phyloP scores from a whole-genome alignment of 345 rosid genomes.

The Populus davidiana region DNA sequence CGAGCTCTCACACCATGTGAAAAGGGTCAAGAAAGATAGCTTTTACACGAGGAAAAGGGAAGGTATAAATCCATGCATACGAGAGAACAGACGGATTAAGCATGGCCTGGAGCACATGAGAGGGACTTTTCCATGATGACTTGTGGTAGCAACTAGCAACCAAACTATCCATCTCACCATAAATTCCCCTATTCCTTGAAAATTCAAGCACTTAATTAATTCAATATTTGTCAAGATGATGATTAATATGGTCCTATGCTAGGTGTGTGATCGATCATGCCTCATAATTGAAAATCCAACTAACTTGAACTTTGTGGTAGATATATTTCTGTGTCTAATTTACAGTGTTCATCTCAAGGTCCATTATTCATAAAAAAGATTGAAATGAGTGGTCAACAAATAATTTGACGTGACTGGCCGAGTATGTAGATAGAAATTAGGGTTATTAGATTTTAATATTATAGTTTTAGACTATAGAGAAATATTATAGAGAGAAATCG shows the following conservation, averaged over 20 bases:
- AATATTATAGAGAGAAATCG: too few relatives aligned
- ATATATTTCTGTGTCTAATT: background rate
- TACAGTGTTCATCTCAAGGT: background rate
- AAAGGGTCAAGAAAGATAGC: background rate
- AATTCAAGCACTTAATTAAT: background rate
- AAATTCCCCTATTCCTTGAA: background rate
- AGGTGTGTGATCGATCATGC: background rate
- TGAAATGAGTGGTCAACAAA: background rate
- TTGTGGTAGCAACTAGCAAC: background rate
- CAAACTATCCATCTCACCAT: background rate
- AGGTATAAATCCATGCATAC: background rate
- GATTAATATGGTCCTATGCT: background rate
- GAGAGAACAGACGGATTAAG: background rate
- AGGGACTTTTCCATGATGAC: background rate
- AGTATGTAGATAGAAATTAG: too few relatives aligned
- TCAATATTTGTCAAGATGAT: background rate
- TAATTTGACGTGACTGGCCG: too few relatives aligned
- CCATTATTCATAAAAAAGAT: background rate
- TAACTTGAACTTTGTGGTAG: background rate
- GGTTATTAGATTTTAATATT: too few relatives aligned
- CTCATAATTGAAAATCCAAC: slow-evolving; percentile 8
- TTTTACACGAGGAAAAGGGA: background rate
- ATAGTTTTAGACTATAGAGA: too few relatives aligned
- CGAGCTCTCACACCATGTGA: background rate
- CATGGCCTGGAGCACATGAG: background rate